phyloP scores from a whole-genome alignment of 257 asterid species.

The Solanum sejunctum region DNA sequence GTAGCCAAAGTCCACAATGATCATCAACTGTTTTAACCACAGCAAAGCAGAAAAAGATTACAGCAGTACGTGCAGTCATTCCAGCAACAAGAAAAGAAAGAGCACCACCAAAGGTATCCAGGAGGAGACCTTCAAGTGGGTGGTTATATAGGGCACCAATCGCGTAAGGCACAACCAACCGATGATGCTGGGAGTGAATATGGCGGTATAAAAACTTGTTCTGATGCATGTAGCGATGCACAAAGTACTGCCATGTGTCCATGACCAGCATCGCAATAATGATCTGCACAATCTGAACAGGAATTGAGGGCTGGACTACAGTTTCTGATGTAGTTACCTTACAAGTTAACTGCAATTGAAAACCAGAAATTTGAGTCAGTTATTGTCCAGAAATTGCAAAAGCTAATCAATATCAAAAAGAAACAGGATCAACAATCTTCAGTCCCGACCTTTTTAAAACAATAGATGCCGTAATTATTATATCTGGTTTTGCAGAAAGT shows the following conservation, averaged over 20 bases:
- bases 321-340: slow-evolving; percentile 20
- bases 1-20: slow-evolving; percentile 89
- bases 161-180: slow-evolving; percentile 67
- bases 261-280: slow-evolving; percentile 69
- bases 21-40: slow-evolving; percentile 74
- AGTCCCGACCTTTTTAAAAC: background rate
- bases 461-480: background rate
- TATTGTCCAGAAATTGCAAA: background rate
- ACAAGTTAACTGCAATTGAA: slow-evolving; percentile 58
- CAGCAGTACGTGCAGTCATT: slow-evolving; percentile 81
- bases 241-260: slow-evolving; percentile 97
- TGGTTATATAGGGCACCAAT: slow-evolving; percentile 87
- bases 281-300: slow-evolving; percentile 42
- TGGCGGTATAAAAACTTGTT: slow-evolving; percentile 69
- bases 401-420: background rate
- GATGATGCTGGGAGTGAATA: slow-evolving; percentile 80
- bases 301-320: slow-evolving; percentile 48
- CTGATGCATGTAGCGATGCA: slow-evolving; percentile 92
- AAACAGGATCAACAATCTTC: background rate
- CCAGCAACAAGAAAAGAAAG: slow-evolving; percentile 66
- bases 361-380: slow-evolving; percentile 3
- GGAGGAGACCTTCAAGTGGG: slow-evolving; percentile 73
- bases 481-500: background rate
- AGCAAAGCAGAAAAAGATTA: slow-evolving; percentile 78
- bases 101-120: slow-evolving; percentile 90